Evolutionary conservation across 768 basidiomycete species (phyloP), one percentile per base, ranked within the genome.

Genomic region (button mushroom (Agaricus bisporus)): DNA sequence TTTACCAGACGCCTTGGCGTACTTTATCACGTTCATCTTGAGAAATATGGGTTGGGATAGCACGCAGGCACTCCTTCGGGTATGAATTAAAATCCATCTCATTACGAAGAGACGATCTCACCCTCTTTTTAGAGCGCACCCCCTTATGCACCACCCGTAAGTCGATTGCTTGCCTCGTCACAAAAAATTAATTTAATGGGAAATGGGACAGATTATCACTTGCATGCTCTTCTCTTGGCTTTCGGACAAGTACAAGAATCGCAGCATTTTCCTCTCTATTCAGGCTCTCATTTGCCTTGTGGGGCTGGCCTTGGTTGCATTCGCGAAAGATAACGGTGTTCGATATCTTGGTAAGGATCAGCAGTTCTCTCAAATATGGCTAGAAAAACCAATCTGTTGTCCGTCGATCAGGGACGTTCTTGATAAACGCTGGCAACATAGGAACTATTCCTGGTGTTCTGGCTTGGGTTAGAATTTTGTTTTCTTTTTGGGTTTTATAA

Each of bases 21-120:
- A 74, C 62, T 79, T 78, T 61, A 67, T 75, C 48, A 70, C 76
- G 4, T 70, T 75, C 41, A 77, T 79, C 53, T 63, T 79, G 32
- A 68, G 63, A 42, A 71, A 70, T 28, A 71, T 79, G 70, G 76
- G 78, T 5, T 78, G 71, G 71, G 61, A 64, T 17, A 56, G 51
- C 37, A 64, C 66, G 3, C 57, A 60, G 18, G 56, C 72, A n/a
- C 60, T 78, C n/a, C 71, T 79, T 56, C 66, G 76, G 18, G 75
- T 76, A 56, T 52, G 71, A 53, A 26, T 54, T 45, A 9, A 12
- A 11, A 17, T 49, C 20, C 22, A 11, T 28, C 25, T 43, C 15
- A 4, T 15, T 28, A n/a, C 14, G 14, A 45, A 26, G 26, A n/a
- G 7, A 3, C 44, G 22, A n/a, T 29, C 12, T 29, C 25, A 17